Conservation (phyloP, 768 basidiomycete genomes). For the Boletus speciosus region DNA sequence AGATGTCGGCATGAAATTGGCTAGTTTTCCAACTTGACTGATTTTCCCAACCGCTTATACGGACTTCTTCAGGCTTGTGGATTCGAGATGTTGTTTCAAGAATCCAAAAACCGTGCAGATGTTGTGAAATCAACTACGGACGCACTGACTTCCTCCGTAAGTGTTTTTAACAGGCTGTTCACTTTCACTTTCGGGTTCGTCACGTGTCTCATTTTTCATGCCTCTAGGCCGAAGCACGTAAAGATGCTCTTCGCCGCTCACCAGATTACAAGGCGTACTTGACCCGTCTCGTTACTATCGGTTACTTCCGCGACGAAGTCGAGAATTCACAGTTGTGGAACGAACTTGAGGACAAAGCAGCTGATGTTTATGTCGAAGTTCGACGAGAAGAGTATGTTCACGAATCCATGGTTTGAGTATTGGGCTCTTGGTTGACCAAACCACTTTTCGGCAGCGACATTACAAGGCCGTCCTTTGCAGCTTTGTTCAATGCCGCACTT, state of each 20-base stretch:
- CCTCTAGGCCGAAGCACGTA: slow-evolving; percentile 56
- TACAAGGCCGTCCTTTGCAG: slow-evolving; percentile 72
- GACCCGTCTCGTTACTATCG: slow-evolving; percentile 53
- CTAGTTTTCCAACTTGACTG: slow-evolving; percentile 30
- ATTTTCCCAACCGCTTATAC: background rate
- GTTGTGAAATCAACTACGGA: slow-evolving; percentile 35
- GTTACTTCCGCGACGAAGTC: slow-evolving; percentile 77
- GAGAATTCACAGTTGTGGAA: slow-evolving; percentile 80
- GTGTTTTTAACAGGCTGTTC: slow-evolving; percentile 13
- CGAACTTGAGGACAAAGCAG: slow-evolving; percentile 67
- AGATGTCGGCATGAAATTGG: slow-evolving; percentile 92
- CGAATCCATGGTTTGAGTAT: background rate
- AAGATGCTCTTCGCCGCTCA: slow-evolving; percentile 64
- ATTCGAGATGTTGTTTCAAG: slow-evolving; percentile 95
- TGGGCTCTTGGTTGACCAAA: slow-evolving; percentile 1
- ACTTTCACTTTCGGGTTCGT: background rate
- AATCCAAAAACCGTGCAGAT: slow-evolving; percentile 60
- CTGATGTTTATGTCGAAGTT: slow-evolving; percentile 57
- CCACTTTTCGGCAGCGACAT: slow-evolving; percentile 40
- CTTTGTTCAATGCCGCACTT: slow-evolving; percentile 64
- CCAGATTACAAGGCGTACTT: slow-evolving; percentile 71
- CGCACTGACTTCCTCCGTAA: slow-evolving; percentile 45
- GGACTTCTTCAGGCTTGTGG: slow-evolving; percentile 69
- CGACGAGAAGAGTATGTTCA: slow-evolving; percentile 63
- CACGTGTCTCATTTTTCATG: background rate